Evolutionary conservation across 2,329 filamentous ascomycete genomes (phyloP), one percentile per base, ranked within the genome.

Genomic region (Stylonectria norvegica): DNA sequence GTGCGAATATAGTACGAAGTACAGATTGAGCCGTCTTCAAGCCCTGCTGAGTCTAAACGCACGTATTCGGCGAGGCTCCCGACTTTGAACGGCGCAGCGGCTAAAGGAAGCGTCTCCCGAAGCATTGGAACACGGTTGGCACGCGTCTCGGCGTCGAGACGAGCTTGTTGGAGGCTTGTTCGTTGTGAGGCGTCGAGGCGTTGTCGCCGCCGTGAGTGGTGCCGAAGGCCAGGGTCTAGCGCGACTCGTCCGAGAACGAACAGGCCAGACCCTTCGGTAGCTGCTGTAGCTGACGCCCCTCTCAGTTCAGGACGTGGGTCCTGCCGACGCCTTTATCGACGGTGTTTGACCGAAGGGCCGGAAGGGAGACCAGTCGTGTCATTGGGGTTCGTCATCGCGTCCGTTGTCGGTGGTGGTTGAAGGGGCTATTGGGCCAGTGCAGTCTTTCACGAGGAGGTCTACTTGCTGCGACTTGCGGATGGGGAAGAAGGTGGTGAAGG

Each of bases 341-440:
- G 48, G 54, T 41, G 37, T 51, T 54, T 52, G 45, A 16, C 54
- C 43, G 49, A 49, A 43, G 33, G 42, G 38, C 36, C 39, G 34
- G 39, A 33, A 25, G 32, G 38, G 14, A 43, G 48, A 27, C 54
- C 55, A 56, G 47, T 57, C 49, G 56, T 51, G 42, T 45, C 29
- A 29, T 31, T 45, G 37, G 41, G 18, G 45, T 55, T 57, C 45
- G 49, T 57, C 50, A 57, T 52, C 49, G 44, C 38, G 49, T 47
- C 12, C 34, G 40, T 25, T 34, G 30, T 36, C 35, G 45, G 22
- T 49, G 34, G 19, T 42, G 25, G 25, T 22, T 20, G 19, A 23
- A 15, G 4, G 34, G 23, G 23, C 31, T 48, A 20, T 31, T 31
- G 16, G 10, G 37, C 14, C 10, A 5, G 18, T 25, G 23, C n/a